Base-by-base conservation (phyloP, 345 rosid genomes). In the Sapria himalayana region DNA sequence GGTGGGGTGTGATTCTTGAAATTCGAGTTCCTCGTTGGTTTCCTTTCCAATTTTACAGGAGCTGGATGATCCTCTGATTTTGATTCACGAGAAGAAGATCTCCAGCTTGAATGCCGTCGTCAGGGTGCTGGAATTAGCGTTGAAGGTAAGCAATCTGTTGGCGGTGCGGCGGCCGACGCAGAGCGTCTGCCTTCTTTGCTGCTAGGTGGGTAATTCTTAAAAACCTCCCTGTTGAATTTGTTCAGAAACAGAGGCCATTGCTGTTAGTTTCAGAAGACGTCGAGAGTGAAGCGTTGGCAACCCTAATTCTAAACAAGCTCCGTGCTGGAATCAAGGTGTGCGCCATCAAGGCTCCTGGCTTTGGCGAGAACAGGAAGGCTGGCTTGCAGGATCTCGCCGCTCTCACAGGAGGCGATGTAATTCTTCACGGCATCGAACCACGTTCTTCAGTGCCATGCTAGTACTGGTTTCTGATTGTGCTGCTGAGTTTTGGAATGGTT, bases 291-390 rank as follows among this genome's bases (percentile, higher is more conserved):
- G 93, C 96, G 25, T 55, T 84, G 41, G 92, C 93, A 8, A 73
- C 82, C 15, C 79, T 91, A 25, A 69, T 91, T 58, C 56, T 84
- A 37, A 89, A 89, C 51, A 89, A 84, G 60, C 93, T 84, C 48
- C 95, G 95, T 15, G 99, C 92, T 49, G 95, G 93, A 52, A 66
- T 89, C 52, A 89, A 89, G 98, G 96, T 89, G 15, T 89, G 98
- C 67, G 79, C 98, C 33, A 73, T 89, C 39, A 89, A 89, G 54
- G 95, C 98, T 36, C 91, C 98, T 39, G 95, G 95, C 44, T 89
- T 89, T 62, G 95, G 98, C 49, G 98, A 89, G 60, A 89, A 76
- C 69, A 62, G 95, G 60, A 89, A 74, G 63, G 69, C 95, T 21
- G 60, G 55, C 46, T 54, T 89, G 53, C 82, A 79, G 11, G 98